phyloP scores from a whole-genome alignment of 2,329 filamentous ascomycete genomes.

The Sarocladium oryzae region DNA sequence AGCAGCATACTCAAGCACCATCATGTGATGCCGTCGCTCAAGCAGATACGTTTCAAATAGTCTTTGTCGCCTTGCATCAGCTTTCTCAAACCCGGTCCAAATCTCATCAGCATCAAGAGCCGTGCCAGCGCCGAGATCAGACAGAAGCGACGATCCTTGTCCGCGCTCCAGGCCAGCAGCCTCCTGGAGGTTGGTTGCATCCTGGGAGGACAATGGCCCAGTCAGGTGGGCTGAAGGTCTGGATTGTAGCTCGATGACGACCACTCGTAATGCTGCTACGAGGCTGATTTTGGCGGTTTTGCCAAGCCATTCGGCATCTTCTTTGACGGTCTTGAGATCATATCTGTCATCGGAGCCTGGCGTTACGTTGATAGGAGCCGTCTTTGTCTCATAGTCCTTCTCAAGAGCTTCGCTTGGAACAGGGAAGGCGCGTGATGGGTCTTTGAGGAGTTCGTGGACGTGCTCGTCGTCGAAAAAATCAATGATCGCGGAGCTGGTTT shows the following conservation, averaged over 20 bases:
- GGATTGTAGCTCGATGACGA: conserved; percentile 76
- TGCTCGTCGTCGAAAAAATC: conserved; percentile 66
- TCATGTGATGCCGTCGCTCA: conserved; percentile 63
- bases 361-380: conserved; percentile 77
- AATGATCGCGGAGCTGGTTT: conserved; percentile 48
- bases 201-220: conserved; percentile 68
- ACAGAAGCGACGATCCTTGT: conserved; percentile 50
- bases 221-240: conserved; percentile 67
- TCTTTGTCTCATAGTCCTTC: conserved; percentile 73
- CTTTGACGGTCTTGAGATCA: conserved; percentile 73
- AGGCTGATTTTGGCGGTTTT: conserved; percentile 72
- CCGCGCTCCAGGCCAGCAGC: conserved; percentile 60
- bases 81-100: conserved; percentile 53
- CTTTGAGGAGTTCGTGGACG: conserved; percentile 61
- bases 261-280: conserved; percentile 71
- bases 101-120: conserved; percentile 48
- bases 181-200: conserved; percentile 68
- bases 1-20: conserved; percentile 51
- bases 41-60: conserved; percentile 65
- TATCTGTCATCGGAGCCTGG: conserved; percentile 60
- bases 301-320: conserved; percentile 81
- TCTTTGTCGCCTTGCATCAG: conserved; percentile 57
- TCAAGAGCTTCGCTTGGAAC: conserved; percentile 56
- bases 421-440: conserved; percentile 63
- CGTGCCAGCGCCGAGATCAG: conserved; percentile 40